These are phyloP conservation scores for Chaetomidium leptoderma DNA, from an alignment of 495 filamentous ascomycete species.

Conservation along the genomic window DNA sequence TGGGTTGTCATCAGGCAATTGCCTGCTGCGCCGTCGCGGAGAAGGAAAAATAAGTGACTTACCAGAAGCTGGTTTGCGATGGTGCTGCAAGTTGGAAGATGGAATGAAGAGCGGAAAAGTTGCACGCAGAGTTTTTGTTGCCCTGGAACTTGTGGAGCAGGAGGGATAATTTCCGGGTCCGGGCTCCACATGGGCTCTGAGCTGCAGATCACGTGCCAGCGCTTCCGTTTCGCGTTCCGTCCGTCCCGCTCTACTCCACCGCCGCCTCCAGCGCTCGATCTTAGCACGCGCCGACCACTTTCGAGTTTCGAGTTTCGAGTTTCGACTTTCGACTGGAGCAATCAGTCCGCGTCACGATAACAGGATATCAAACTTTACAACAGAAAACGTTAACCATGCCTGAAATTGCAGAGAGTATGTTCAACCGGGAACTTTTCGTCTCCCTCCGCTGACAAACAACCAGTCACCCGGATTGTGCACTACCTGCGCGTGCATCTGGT, in stretches of 20 bases:
- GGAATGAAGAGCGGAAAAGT: conserved; percentile 24
- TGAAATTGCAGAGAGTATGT: conserved; percentile 68
- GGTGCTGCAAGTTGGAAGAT: conserved; percentile 19
- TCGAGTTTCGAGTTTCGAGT: too few relatives aligned
- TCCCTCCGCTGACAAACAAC: conserved; percentile 5
- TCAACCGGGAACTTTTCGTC: not conserved
- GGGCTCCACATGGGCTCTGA: conserved; percentile 1
- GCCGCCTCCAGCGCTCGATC: too few relatives aligned
- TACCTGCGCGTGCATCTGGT: conserved; percentile 76
- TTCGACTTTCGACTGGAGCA: too few relatives aligned
- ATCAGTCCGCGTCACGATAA: not conserved
- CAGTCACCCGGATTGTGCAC: conserved; percentile 79
- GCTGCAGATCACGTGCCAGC: conserved; percentile 22
- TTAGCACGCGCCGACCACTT: not conserved
- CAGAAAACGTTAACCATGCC: conserved; percentile 53
- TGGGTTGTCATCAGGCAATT: conserved; percentile 54
- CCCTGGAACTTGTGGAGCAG: conserved; percentile 23
- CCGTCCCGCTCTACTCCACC: not conserved
- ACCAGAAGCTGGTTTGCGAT: conserved; percentile 26
- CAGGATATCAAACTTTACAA: not conserved
- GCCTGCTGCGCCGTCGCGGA: conserved; percentile 13
- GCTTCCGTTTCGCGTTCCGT: conserved; percentile 23
- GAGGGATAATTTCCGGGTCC: conserved; percentile 22
- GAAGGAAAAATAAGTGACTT: conserved; percentile 22
- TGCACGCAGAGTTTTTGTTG: conserved; percentile 29